phyloP scores from a whole-genome alignment of 345 rosid genomes.

The Laguncularia racemosa region DNA sequence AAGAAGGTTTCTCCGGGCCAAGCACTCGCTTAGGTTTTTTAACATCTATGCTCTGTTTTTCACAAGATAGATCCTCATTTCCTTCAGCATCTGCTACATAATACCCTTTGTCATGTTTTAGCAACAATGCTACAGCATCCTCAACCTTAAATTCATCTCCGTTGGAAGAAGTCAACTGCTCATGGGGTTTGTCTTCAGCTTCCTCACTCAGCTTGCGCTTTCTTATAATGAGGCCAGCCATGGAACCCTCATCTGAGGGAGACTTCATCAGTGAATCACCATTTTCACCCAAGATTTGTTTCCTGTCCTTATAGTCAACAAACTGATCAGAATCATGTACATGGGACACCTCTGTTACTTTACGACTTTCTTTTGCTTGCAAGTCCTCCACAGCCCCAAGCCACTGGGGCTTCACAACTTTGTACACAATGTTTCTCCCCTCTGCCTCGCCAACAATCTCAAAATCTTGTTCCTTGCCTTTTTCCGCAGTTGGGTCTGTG shows the following conservation, averaged over 20 bases:
- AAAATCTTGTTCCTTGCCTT: slow-evolving; percentile 25
- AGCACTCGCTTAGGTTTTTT: slow-evolving; percentile 50
- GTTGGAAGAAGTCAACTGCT: slow-evolving; percentile 27
- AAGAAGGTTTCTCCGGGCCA: slow-evolving; percentile 80
- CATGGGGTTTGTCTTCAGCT: slow-evolving; percentile 20
- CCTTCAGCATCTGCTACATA: slow-evolving; percentile 37
- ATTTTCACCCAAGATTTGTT: slow-evolving; percentile 27
- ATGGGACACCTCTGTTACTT: slow-evolving; percentile 22
- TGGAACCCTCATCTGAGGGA: slow-evolving; percentile 34
- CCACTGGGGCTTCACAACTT: slow-evolving; percentile 77
- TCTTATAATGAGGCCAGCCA: slow-evolving; percentile 80
- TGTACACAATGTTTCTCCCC: slow-evolving; percentile 35
- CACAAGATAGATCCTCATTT: slow-evolving; percentile 18
- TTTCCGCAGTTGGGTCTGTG: slow-evolving; percentile 17
- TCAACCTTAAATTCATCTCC: slow-evolving; percentile 46
- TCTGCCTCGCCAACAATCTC: slow-evolving; percentile 25
- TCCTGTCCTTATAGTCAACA: slow-evolving; percentile 83
- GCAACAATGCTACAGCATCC: slow-evolving; percentile 80
- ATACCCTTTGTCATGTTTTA: slow-evolving; percentile 73
- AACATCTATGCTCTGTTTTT: slow-evolving; percentile 23
- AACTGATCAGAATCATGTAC: slow-evolving; percentile 51
- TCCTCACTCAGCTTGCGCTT: slow-evolving; percentile 50
- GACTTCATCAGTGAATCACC: slow-evolving; percentile 11
- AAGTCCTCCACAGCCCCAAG: slow-evolving; percentile 71
- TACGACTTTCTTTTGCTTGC: slow-evolving; percentile 28